phyloP scores from a whole-genome alignment of 148 eudicot genomes.

The Tetragonia tetragonoides region DNA sequence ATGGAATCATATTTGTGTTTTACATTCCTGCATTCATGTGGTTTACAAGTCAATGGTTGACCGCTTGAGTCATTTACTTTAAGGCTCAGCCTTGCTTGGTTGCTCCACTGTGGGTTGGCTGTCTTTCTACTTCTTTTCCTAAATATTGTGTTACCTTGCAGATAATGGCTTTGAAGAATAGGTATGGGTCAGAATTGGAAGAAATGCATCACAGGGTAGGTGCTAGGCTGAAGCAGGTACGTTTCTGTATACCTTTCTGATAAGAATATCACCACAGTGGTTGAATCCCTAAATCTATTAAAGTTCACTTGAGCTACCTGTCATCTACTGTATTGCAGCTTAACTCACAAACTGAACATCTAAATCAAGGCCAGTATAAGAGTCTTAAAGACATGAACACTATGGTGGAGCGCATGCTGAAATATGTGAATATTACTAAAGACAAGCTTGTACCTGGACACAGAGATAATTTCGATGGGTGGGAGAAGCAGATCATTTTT shows the following conservation, averaged over 20 bases:
- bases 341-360: slow-evolving; percentile 3
- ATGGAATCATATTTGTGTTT: neutral
- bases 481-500: neutral
- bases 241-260: neutral
- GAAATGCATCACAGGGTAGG: neutral
- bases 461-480: neutral
- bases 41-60: neutral
- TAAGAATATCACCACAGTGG: neutral
- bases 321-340: slow-evolving; percentile 14
- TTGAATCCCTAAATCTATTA: neutral
- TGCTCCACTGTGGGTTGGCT: neutral
- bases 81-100: neutral
- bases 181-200: neutral
- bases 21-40: neutral
- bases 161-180: slow-evolving; percentile 19
- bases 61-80: neutral
- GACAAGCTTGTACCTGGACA: slow-evolving; percentile 15
- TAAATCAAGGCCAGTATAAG: neutral
- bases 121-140: neutral
- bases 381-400: neutral
- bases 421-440: slow-evolving; percentile 13
- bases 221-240: slow-evolving; percentile 13
- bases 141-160: slow-evolving; percentile 8
- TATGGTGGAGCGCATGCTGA: neutral
- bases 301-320: neutral